These are phyloP conservation scores for Aspergillus coremiiformis DNA, from an alignment of 495 filamentous ascomycete genomes.

Conservation along the genomic window DNA sequence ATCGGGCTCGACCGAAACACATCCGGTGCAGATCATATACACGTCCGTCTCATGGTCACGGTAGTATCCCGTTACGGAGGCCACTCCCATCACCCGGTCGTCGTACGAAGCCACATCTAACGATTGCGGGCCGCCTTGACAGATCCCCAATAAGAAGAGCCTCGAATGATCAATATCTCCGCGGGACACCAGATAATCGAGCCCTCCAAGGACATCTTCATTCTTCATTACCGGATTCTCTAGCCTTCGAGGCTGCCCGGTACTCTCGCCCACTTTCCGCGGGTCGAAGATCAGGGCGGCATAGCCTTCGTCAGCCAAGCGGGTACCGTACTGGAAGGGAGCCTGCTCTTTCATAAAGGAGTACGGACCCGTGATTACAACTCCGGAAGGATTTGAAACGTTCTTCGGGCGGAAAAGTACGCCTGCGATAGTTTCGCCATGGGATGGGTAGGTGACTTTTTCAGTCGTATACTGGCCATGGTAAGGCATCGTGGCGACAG, in stretches of 20 bases:
- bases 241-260: constrained; percentile 15
- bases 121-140: constrained; percentile 18
- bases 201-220: constrained; percentile 16
- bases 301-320: constrained; percentile 19
- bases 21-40: constrained; percentile 22
- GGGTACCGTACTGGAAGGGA: constrained; percentile 17
- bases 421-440: constrained; percentile 12
- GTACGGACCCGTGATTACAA: constrained; percentile 17
- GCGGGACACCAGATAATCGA: constrained; percentile 15
- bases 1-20: constrained; percentile 15
- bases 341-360: constrained; percentile 20
- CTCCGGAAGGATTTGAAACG: constrained; percentile 10
- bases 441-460: constrained; percentile 14
- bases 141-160: constrained; percentile 18
- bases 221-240: constrained; percentile 21
- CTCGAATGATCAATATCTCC: constrained; percentile 11
- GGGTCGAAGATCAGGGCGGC: constrained; percentile 19
- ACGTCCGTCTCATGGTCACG: constrained; percentile 20
- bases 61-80: constrained; percentile 19
- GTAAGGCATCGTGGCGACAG: constrained; percentile 12
- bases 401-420: constrained; percentile 9
- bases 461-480: constrained; percentile 19
- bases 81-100: constrained; percentile 14
- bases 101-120: constrained; percentile 20
- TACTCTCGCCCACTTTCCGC: constrained; percentile 18